Evolutionary conservation across 306 rosid genomes (phyloP).

Genomic region (Senna tora): DNA sequence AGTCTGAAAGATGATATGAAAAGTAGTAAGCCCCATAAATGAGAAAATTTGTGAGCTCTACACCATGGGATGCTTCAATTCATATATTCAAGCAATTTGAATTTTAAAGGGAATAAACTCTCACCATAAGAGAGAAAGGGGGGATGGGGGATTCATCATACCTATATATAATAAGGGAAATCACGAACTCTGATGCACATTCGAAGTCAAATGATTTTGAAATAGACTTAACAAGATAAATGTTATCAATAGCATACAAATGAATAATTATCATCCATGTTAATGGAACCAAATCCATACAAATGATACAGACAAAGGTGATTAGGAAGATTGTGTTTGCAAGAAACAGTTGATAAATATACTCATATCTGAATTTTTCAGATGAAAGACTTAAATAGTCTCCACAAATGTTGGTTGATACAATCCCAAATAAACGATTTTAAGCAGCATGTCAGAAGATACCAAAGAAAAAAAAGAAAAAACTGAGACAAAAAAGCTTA

Average conservation of each 20-base stretch:
- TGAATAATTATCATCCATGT: not conserved
- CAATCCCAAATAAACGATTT: not conserved
- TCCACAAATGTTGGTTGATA: not conserved
- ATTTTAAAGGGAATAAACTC: not conserved
- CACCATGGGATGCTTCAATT: not conserved
- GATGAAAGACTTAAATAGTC: not conserved
- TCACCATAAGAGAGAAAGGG: not conserved
- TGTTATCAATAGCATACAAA: not conserved
- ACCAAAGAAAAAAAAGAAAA: not conserved
- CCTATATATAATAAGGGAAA: not conserved
- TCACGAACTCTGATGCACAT: not conserved
- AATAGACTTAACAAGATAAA: not conserved
- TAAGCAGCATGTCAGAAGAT: constrained; percentile 5
- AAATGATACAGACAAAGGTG: not conserved
- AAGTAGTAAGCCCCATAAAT: not conserved
- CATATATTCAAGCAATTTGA: too few relatives aligned
- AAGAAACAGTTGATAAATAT: not conserved
- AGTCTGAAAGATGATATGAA: not conserved
- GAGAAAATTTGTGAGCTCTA: not conserved
- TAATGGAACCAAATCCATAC: not conserved
- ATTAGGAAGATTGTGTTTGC: not conserved
- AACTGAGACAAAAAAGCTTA: not conserved
- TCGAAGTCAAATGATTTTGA: not conserved
- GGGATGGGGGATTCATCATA: not conserved
- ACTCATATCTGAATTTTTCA: not conserved